A percentile compares a stretch with the other conserved stretches of the same genome.
Conservation (phyloP, 345 rosid genomes). For the Gossypium thurberi region DNA sequence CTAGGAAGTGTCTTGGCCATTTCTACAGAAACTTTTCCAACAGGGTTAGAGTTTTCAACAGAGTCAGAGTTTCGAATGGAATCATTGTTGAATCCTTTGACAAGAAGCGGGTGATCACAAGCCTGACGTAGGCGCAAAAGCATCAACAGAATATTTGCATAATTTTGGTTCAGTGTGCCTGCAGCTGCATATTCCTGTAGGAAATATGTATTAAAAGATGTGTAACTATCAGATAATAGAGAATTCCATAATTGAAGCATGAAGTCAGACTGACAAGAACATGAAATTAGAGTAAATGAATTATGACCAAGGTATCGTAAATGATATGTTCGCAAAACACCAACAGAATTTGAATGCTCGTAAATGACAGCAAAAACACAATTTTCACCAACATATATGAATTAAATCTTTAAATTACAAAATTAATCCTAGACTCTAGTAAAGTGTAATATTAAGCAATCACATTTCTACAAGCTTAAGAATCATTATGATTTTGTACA, state of each 20-base stretch:
- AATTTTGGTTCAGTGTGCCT: slow-evolving; percentile 82
- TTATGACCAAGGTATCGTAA: not conserved
- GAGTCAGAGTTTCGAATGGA: slow-evolving; percentile 43
- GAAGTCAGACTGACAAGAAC: not conserved
- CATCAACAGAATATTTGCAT: slow-evolving; percentile 94
- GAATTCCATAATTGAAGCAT: slow-evolving; percentile 5
- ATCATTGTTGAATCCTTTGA: slow-evolving; percentile 50
- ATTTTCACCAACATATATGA: not conserved
- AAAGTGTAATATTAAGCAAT: too few species aligned
- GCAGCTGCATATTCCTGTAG: slow-evolving; percentile 89
- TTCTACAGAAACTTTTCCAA: slow-evolving; percentile 56
- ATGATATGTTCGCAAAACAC: not conserved
- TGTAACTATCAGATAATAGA: slow-evolving; percentile 10
- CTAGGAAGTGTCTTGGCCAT: slow-evolving; percentile 59
- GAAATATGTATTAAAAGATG: slow-evolving; percentile 7
- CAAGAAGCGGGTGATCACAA: slow-evolving; percentile 90
- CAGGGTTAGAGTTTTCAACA: slow-evolving; percentile 24
- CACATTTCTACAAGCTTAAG: too few species aligned
- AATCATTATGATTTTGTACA: too few species aligned
- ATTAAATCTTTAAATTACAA: not conserved
- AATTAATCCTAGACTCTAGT: too few species aligned
- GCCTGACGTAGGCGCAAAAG: slow-evolving; percentile 97
- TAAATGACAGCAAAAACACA: not conserved
- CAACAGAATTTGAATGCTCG: not conserved
- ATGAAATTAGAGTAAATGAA: not conserved